Percentiles rank a stretch among this genome's conserved stretches.
Conservation (phyloP, 768 basidiomycete genomes). For the Tremella yokohamensis region DNA sequence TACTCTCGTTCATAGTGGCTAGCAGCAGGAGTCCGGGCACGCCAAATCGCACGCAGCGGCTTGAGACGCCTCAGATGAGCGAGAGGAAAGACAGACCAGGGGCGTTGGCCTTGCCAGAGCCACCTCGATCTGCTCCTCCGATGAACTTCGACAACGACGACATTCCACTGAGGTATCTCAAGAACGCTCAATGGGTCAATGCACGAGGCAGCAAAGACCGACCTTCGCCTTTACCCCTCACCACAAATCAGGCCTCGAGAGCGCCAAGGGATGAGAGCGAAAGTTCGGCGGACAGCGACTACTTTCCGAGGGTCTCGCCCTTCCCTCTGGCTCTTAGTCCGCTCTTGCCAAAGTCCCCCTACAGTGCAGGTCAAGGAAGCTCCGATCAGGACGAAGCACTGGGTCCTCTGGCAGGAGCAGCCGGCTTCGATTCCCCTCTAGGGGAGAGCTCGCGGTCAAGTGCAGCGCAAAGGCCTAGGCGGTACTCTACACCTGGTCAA, state of each 20-base stretch:
- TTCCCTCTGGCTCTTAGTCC: conserved; percentile 23
- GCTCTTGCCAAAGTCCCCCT: conserved; percentile 13
- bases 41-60: no score
- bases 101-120: background rate
- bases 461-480: background rate
- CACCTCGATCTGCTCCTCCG: conserved; percentile 3
- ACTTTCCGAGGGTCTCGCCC: conserved; percentile 14
- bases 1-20: conserved; percentile 26
- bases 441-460: background rate
- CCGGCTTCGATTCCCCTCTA: background rate
- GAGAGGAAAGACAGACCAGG: no score
- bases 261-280: background rate
- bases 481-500: no score
- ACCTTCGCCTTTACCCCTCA: conserved; percentile 33
- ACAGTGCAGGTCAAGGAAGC: conserved; percentile 14
- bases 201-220: conserved; percentile 24
- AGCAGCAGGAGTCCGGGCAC: no score
- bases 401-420: background rate
- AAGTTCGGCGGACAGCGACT: background rate
- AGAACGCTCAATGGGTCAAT: conserved; percentile 28
- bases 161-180: conserved; percentile 27
- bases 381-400: background rate
- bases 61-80: no score
- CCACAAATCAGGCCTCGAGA: background rate
- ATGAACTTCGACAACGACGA: conserved; percentile 20